Conservation (phyloP, 2,329 filamentous ascomycete species). For the Botrytis squamosa region DNA sequence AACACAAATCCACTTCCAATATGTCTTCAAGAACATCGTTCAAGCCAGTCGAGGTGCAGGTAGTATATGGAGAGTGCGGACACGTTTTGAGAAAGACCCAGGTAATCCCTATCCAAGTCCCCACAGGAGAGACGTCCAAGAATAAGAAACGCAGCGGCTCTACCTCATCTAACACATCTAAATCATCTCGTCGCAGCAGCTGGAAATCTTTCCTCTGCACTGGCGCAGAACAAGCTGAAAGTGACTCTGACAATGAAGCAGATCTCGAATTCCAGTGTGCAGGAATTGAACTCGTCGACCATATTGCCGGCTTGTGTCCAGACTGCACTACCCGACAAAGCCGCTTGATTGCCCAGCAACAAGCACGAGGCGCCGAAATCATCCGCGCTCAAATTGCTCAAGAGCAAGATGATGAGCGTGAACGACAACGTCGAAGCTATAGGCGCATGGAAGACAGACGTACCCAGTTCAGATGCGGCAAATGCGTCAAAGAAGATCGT, state of each 20-base stretch:
- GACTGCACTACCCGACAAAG: background rate
- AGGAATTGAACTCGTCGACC: background rate
- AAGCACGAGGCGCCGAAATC: background rate
- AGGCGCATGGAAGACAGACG: background rate
- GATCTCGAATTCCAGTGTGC: background rate
- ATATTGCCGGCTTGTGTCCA: background rate
- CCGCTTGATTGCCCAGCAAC: background rate
- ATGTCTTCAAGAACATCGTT: constrained; percentile 10
- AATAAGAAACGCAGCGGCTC: background rate
- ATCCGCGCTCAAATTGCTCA: background rate
- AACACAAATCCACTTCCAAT: background rate
- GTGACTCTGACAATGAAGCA: constrained; percentile 11
- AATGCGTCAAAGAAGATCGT: constrained; percentile 19
- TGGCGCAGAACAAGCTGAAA: background rate
- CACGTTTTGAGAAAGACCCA: constrained; percentile 1
- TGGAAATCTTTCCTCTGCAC: constrained; percentile 12
- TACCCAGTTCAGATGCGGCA: constrained; percentile 15
- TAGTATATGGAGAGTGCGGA: background rate
- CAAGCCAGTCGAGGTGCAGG: constrained; percentile 1
- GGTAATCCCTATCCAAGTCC: background rate
- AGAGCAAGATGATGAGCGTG: constrained; percentile 10
- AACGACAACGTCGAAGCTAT: background rate
- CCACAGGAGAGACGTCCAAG: background rate
- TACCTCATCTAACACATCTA: background rate
- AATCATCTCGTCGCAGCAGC: constrained; percentile 13